These are phyloP conservation scores for Rhizophora apiculata DNA, from an alignment of 345 rosid species.

Conservation along the genomic window DNA sequence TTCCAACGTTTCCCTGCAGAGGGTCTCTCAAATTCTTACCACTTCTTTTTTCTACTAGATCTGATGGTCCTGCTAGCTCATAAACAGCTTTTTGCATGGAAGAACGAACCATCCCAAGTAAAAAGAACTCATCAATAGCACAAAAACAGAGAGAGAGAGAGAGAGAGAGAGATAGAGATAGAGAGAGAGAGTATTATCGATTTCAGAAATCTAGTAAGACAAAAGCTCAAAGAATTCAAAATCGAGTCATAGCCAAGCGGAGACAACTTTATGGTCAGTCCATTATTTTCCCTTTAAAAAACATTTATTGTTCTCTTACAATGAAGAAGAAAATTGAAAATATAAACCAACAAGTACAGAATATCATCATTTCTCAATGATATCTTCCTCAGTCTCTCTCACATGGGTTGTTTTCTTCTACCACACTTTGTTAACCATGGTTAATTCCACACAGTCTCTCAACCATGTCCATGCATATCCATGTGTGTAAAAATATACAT, in stretches of 20 bases:
- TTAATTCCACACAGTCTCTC: not conserved
- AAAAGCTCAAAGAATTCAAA: slow-evolving; percentile 38
- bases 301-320: slow-evolving; percentile 12
- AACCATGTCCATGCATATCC: too few species aligned
- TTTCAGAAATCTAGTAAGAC: slow-evolving; percentile 42
- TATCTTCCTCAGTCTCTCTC: slow-evolving; percentile 41
- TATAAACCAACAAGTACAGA: slow-evolving; percentile 32
- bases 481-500: not conserved
- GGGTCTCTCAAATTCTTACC: slow-evolving; percentile 42
- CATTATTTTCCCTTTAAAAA: slow-evolving; percentile 20
- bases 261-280: slow-evolving; percentile 35
- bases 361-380: slow-evolving; percentile 70
- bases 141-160: slow-evolving; percentile 32
- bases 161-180: not conserved
- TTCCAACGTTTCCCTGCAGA: slow-evolving; percentile 52
- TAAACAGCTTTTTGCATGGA: slow-evolving; percentile 69
- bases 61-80: slow-evolving; percentile 68
- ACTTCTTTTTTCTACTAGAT: slow-evolving; percentile 54
- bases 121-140: slow-evolving; percentile 32
- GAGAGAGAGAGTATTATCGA: slow-evolving; percentile 23
- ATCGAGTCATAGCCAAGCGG: slow-evolving; percentile 36
- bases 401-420: slow-evolving; percentile 10
- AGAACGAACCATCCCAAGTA: slow-evolving; percentile 56
- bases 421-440: slow-evolving; percentile 21
- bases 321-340: slow-evolving; percentile 1